phyloP scores from a whole-genome alignment of 805 yeast species.

The Wickerhamiella sergipiensis region DNA sequence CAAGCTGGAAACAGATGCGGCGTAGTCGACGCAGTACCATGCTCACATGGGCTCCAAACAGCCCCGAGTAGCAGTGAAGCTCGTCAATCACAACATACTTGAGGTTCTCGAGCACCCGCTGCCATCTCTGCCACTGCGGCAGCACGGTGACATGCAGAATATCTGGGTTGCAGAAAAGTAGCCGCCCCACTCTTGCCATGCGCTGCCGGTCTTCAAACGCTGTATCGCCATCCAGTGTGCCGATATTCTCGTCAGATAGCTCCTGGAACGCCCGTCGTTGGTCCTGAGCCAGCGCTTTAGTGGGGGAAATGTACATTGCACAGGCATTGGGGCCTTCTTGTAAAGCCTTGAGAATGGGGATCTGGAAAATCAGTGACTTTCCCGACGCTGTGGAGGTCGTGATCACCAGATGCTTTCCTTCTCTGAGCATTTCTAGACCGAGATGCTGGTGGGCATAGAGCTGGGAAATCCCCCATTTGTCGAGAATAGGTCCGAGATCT shows the following conservation, averaged over 20 bases:
- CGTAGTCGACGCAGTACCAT: conserved; percentile 67
- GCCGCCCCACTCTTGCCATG: conserved; percentile 52
- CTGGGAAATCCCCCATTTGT: conserved; percentile 33
- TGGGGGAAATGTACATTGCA: conserved; percentile 84
- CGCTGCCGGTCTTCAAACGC: conserved; percentile 37
- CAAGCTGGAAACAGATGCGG: conserved; percentile 43
- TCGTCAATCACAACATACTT: conserved; percentile 70
- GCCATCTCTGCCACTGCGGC: conserved; percentile 69
- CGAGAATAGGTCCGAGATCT: conserved; percentile 31
- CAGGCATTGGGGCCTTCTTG: conserved; percentile 35
- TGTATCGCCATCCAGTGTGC: conserved; percentile 92
- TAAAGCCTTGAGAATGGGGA: conserved; percentile 50
- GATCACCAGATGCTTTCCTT: conserved; percentile 58
- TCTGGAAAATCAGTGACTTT: conserved; percentile 81
- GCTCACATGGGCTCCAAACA: conserved; percentile 89
- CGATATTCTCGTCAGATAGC: conserved; percentile 32
- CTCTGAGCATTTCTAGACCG: conserved; percentile 44
- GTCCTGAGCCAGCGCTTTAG: conserved; percentile 95
- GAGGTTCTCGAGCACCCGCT: conserved; percentile 46
- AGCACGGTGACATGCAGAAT: conserved; percentile 74
- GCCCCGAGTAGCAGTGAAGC: conserved; percentile 75
- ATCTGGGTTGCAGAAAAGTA: conserved; percentile 91
- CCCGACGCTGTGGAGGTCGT: conserved; percentile 97
- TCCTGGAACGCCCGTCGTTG: conserved; percentile 62
- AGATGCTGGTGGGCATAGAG: conserved; percentile 74